These are phyloP conservation scores for Fistulina hepatica DNA, from an alignment of 1,284 basidiomycete species.

Conservation along the genomic window DNA sequence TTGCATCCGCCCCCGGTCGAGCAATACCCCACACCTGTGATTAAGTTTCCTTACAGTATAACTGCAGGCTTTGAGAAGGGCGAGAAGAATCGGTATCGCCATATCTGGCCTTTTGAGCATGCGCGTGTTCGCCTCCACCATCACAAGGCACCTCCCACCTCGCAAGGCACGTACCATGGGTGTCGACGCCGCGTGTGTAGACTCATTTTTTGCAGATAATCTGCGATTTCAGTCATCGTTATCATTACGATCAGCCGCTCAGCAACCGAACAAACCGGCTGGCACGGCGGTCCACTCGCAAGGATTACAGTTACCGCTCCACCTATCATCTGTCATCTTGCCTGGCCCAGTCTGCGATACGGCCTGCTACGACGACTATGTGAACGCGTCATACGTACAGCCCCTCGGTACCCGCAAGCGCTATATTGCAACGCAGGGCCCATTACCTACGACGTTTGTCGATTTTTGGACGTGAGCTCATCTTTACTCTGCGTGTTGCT, in stretches of 20 bases:
- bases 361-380: slow-evolving; percentile 68
- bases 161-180: too few species aligned
- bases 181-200: too few species aligned
- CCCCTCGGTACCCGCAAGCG: slow-evolving; percentile 68
- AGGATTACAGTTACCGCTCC: neutral
- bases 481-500: too few species aligned
- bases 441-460: slow-evolving; percentile 77
- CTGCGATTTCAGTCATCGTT: too few species aligned
- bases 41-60: slow-evolving; percentile 78
- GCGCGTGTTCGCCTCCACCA: slow-evolving; percentile 67
- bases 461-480: slow-evolving; percentile 98
- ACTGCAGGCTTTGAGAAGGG: slow-evolving; percentile 95
- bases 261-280: too few species aligned
- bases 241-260: too few species aligned
- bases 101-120: slow-evolving; percentile 97
- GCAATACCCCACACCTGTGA: slow-evolving; percentile 10
- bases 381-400: slow-evolving; percentile 88
- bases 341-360: slow-evolving; percentile 1
- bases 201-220: too few species aligned
- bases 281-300: slow-evolving; percentile 2
- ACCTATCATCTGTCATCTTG: neutral
- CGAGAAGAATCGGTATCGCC: slow-evolving; percentile 80
- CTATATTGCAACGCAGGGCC: slow-evolving; percentile 96
- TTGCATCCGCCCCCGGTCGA: neutral
- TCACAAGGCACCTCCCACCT: slow-evolving; percentile 16